A percentile compares a stretch with the other conserved stretches of the same genome.
phyloP scores from a whole-genome alignment of 2,329 filamentous ascomycete species.

The Cordyceps sp. region DNA sequence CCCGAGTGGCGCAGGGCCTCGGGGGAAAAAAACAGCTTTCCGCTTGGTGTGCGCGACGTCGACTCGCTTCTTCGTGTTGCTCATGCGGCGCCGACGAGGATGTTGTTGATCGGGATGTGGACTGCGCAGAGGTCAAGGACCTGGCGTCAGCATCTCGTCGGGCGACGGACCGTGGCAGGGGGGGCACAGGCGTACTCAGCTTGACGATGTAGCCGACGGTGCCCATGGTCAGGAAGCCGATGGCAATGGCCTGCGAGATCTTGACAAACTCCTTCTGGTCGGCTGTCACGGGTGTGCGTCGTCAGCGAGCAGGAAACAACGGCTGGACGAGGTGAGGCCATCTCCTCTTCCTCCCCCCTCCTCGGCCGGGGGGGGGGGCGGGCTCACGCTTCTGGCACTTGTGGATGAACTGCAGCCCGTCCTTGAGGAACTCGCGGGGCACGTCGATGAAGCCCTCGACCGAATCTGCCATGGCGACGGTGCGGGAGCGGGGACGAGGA shows the following conservation, averaged over 20 bases:
- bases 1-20: no score
- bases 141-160: constrained; percentile 1
- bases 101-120: constrained; percentile 55
- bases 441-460: constrained; percentile 55
- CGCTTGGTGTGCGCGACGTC: no score
- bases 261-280: constrained; percentile 26
- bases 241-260: constrained; percentile 42
- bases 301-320: no score
- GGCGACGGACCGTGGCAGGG: background rate
- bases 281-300: constrained; percentile 10
- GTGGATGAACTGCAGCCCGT: constrained; percentile 45
- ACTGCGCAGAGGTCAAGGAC: constrained; percentile 22
- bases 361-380: background rate
- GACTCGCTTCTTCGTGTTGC: constrained; percentile 7
- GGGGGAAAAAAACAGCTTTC: no score
- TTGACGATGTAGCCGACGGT: constrained; percentile 55
- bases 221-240: constrained; percentile 56
- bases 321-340: no score
- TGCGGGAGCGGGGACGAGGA: background rate
- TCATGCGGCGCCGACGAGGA: constrained; percentile 48
- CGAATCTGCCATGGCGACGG: constrained; percentile 42
- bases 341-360: background rate
- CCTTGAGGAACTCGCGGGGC: constrained; percentile 46
- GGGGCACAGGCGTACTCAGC: constrained; percentile 34
- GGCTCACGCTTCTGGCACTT: constrained; percentile 43